These are phyloP conservation scores for Salvia sclarea DNA, from an alignment of 305 asterid species.

Conservation along the genomic window DNA sequence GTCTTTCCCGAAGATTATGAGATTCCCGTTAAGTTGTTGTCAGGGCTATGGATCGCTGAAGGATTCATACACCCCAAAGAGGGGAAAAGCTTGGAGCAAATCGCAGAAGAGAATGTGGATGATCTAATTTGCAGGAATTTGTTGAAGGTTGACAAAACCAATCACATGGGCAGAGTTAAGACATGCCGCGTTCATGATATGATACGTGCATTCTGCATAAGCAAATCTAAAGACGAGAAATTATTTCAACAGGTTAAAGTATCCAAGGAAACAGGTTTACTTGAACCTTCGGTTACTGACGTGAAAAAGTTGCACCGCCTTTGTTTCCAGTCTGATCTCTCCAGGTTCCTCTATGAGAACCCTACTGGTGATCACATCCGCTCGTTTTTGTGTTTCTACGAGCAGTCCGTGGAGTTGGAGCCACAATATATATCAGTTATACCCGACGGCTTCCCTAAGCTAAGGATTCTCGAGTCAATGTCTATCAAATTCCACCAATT, in stretches of 20 bases:
- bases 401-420: neutral
- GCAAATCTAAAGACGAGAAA: neutral
- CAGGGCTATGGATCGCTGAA: neutral
- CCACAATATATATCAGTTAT: neutral
- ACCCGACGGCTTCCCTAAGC: neutral
- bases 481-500: constrained; percentile 9
- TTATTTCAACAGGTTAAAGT: neutral
- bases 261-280: too few species aligned
- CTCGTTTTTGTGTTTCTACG: neutral
- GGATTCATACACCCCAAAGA: neutral
- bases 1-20: constrained; percentile 35
- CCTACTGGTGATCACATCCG: neutral
- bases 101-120: neutral
- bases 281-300: neutral
- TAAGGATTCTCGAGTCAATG: neutral
- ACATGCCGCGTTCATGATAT: constrained; percentile 10
- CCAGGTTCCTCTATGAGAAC: neutral
- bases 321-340: neutral
- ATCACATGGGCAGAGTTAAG: neutral
- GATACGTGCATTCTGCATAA: constrained; percentile 14
- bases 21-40: neutral
- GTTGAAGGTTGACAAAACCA: neutral
- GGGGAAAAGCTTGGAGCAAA: neutral
- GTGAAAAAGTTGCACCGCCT: neutral
- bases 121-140: constrained; percentile 15